Conservation (phyloP, 306 rosid genomes). For the Potentilla sterilis region DNA sequence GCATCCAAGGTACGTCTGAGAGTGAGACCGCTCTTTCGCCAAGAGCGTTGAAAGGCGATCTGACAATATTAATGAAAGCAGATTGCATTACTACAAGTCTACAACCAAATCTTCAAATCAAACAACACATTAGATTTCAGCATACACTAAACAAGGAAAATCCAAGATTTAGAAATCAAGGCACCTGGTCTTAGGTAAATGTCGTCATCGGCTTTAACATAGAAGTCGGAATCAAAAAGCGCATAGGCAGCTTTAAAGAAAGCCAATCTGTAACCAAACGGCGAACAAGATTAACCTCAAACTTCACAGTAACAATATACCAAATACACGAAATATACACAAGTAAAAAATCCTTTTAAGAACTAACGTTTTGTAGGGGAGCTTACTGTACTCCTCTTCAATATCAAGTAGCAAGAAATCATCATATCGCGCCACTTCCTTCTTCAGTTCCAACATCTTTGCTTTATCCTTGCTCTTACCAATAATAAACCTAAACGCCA, state of each 20-base stretch:
- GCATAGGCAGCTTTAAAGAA: conserved; percentile 95
- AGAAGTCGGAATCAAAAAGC: conserved; percentile 78
- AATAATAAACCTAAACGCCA: conserved; percentile 87
- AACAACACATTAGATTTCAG: conserved; percentile 3
- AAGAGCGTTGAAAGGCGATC: conserved; percentile 85
- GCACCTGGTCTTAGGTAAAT: conserved; percentile 96
- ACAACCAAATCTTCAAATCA: conserved; percentile 18
- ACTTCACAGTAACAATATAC: not conserved
- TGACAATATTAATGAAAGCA: conserved; percentile 38
- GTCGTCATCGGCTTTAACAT: conserved; percentile 96
- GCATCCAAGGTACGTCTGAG: conserved; percentile 96
- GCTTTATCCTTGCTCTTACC: conserved; percentile 65
- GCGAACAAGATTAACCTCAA: conserved; percentile 19
- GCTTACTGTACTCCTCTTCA: conserved; percentile 98
- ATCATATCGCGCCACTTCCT: conserved; percentile 68
- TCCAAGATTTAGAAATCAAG: conserved; percentile 3
- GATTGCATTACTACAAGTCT: conserved; percentile 30
- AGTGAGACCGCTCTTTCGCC: conserved; percentile 74
- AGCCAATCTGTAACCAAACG: conserved; percentile 60
- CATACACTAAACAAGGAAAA: conserved; percentile 1
- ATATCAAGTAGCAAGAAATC: conserved; percentile 88
- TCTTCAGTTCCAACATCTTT: conserved; percentile 69
- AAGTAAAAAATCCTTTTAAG: conserved; percentile 19
- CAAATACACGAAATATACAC: conserved; percentile 20
- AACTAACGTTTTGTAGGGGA: conserved; percentile 98